phyloP scores from a whole-genome alignment of 257 asterid species.

The Solanum corneliomulleri region DNA sequence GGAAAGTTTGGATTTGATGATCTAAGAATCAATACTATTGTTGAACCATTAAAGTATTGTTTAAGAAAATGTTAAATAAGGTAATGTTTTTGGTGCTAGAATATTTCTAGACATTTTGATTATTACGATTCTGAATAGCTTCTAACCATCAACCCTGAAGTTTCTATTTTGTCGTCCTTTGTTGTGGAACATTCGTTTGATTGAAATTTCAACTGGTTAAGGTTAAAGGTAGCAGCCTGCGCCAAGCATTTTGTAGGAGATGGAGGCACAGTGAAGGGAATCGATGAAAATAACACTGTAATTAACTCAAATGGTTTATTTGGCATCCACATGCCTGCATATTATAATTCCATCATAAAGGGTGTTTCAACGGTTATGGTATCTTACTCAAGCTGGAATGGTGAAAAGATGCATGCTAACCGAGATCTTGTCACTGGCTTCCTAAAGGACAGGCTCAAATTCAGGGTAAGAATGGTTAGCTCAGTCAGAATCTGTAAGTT shows the following conservation, averaged over 20 bases:
- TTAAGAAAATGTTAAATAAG: background rate
- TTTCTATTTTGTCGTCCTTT: background rate
- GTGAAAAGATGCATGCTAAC: slow-evolving; percentile 24
- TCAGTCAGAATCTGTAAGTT: background rate
- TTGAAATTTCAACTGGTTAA: background rate
- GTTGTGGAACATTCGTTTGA: background rate
- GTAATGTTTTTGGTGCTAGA: background rate
- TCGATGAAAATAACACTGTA: slow-evolving; percentile 19
- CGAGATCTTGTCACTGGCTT: slow-evolving; percentile 14
- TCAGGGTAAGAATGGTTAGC: slow-evolving; percentile 2
- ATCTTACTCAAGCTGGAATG: slow-evolving; percentile 26
- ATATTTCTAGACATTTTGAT: background rate
- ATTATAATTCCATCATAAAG: slow-evolving; percentile 6
- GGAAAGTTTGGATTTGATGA: background rate
- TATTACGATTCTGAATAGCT: background rate
- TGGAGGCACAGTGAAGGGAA: slow-evolving; percentile 26
- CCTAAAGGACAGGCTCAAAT: slow-evolving; percentile 16
- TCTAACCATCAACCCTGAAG: background rate
- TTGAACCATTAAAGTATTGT: background rate
- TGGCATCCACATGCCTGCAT: slow-evolving; percentile 27
- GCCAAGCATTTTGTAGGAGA: slow-evolving; percentile 34
- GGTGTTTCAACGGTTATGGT: slow-evolving; percentile 25
- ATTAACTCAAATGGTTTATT: slow-evolving; percentile 9
- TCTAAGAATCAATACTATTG: background rate
- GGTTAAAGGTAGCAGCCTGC: slow-evolving; percentile 21